Base-by-base conservation (phyloP, 768 basidiomycete genomes). In the Tylopilus intermedius region DNA sequence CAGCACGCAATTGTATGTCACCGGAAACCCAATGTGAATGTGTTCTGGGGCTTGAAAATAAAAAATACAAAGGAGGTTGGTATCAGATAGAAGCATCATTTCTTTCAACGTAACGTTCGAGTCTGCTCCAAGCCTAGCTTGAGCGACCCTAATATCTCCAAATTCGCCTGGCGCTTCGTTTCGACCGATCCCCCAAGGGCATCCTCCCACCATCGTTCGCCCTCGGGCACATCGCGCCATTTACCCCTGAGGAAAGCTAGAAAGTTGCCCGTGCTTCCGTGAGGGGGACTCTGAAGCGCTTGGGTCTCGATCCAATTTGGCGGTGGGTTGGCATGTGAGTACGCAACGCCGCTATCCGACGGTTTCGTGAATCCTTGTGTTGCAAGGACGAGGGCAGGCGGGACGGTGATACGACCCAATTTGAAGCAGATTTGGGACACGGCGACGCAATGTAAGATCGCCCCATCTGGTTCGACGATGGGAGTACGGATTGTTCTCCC, bases 391-490 rank as follows among this genome's bases (percentile, higher is more conserved):
- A 90, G 53, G 3, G 75, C 74, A 11, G 88, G 88, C 2, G 88
- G 88, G 49, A 88, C 76, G 18, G 86, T 89, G 55, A 90, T 83
- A 1, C 87, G 78, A 0, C 81, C 83, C 22, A 76, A 62, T 65
- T 90, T 90, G 76, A 82, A 88, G 62, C 84, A 87, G 22, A 79
- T 51, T 49, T 79, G 81, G 26, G 82, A 81, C 51, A 90, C 69
- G 45, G 78, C 73, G 54, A 89, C 63, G 54, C 86, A 85, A 65
- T 90, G 79, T 6, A 86, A 65, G 30, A 71, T 70, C 2, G 78
- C 77, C 40, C 82, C 84, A 56, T 86, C 84, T 0, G 64, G 52
- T 43, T 68, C 68, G 4, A 58, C 35, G 5, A 66, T 49, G 0
- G 58, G 65, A 5, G 48, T 24, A 11, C 54, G 50, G 37, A 40